Base-by-base conservation (phyloP, 176 grass and related monocot species). In the Hyparrhenia diplandra region DNA sequence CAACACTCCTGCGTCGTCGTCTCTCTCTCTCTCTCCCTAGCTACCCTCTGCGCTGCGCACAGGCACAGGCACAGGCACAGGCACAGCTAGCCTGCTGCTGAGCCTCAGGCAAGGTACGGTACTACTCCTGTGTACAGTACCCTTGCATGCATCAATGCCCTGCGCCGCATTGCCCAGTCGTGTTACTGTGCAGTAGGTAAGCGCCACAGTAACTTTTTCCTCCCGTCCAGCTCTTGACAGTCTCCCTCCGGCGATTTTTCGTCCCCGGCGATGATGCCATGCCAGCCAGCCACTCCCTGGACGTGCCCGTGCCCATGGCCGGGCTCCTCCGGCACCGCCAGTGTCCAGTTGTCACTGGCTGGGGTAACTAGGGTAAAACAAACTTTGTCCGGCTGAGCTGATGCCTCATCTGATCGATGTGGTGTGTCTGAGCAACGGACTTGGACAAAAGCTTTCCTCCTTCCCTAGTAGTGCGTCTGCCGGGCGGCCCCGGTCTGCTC, bases 131-230 rank as follows among this genome's bases (percentile, higher is more conserved):
- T n/a, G n/a, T n/a, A n/a, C n/a, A n/a, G n/a, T n/a, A n/a, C n/a
- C n/a, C n/a, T n/a, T n/a, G n/a, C n/a, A 32, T 32, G 75, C 82
- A 79, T 79, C 67, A 29, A 51, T 30, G 83, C 17, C 20, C 82
- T 34, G 75, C 75, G 46, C 21, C 42, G 16, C 45, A 20, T 52
- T 65, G 76, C 23, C 14, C 84, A 47, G 77, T 67, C 77, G 41
- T 75, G 84, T 87, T 79, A 79, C 62, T 67, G 76, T 79, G 76
- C 42, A 35, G 21, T 42, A 35, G 5, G 37, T 32, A 82, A 43
- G 39, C 36, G 13, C 10, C 11, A 61, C 37, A 37, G 61, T 81
- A 59, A 29, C 78, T 67, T 74, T 67, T 74, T 40, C 55, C 30
- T 13, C 49, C 29, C 21, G 45, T 47, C 17, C 4, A 18, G 1